phyloP scores from a whole-genome alignment of 2,329 filamentous ascomycete species.

The Rhynchosporium graminicola region DNA sequence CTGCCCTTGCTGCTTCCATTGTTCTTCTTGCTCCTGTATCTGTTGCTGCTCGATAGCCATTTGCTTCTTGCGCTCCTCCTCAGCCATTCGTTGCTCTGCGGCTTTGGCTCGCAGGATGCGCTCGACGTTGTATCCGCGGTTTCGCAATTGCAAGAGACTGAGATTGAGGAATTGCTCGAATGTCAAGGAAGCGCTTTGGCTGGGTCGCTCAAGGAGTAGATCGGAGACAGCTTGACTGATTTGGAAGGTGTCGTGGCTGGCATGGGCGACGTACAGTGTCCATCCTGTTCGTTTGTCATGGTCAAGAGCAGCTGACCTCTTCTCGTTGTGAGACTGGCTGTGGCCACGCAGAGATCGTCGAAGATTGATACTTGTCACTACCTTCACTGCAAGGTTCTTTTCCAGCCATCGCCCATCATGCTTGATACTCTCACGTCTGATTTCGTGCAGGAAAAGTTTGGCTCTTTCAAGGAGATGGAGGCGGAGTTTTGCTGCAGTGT shows the following conservation, averaged over 20 bases:
- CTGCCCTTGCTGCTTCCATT: conserved; percentile 42
- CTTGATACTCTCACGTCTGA: conserved; percentile 70
- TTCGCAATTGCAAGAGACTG: conserved; percentile 77
- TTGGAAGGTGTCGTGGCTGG: conserved; percentile 82
- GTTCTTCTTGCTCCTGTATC: conserved; percentile 60
- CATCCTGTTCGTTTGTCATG: conserved; percentile 55
- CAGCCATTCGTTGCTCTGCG: conserved; percentile 82
- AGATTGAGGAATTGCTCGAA: conserved; percentile 89
- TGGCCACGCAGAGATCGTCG: conserved; percentile 74
- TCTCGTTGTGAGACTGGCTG: conserved; percentile 69
- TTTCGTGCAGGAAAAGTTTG: conserved; percentile 85
- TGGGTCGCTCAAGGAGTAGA: conserved; percentile 77
- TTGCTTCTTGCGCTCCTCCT: conserved; percentile 75
- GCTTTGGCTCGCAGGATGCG: conserved; percentile 87
- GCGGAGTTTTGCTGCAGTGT: conserved; percentile 66
- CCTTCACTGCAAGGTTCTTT: conserved; percentile 75
- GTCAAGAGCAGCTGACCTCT: conserved; percentile 71
- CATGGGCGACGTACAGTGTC: conserved; percentile 70
- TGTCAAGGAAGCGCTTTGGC: conserved; percentile 85
- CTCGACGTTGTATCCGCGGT: conserved; percentile 94
- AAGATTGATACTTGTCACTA: conserved; percentile 77
- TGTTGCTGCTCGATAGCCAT: conserved; percentile 71
- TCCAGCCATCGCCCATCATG: conserved; percentile 91
- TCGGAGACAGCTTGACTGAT: conserved; percentile 85
- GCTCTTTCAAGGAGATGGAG: conserved; percentile 85